Conservation (phyloP, 768 basidiomycete genomes). For the Tubosaeta sp. region DNA sequence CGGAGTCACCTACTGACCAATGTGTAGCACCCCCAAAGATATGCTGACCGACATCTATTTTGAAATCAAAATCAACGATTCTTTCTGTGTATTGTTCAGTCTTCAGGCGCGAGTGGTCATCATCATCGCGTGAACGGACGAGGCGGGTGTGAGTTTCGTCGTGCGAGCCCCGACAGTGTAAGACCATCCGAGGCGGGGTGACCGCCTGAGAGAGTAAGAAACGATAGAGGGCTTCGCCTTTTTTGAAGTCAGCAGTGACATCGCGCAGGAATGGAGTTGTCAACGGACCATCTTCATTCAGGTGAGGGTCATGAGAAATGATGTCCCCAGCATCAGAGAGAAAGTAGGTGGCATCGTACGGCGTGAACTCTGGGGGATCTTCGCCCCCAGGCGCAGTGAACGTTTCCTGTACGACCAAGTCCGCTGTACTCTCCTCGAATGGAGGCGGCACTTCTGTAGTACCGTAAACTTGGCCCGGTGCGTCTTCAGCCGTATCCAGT, state of each 20-base stretch:
- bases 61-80: constrained; percentile 67
- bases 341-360: constrained; percentile 61
- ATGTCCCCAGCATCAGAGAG: constrained; percentile 44
- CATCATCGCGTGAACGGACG: constrained; percentile 34
- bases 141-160: constrained; percentile 47
- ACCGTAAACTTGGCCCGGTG: not conserved
- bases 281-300: constrained; percentile 57
- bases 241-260: constrained; percentile 4
- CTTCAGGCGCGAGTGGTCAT: constrained; percentile 32
- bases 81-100: constrained; percentile 55
- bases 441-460: constrained; percentile 15
- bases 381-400: constrained; percentile 32
- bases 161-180: constrained; percentile 55
- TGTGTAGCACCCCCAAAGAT: constrained; percentile 41
- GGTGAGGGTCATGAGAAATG: constrained; percentile 65
- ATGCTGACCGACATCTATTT: constrained; percentile 47
- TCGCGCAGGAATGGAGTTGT: not conserved
- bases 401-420: constrained; percentile 14
- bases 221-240: constrained; percentile 69
- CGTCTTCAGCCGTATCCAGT: not conserved
- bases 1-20: constrained; percentile 60
- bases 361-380: constrained; percentile 60
- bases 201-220: constrained; percentile 60
- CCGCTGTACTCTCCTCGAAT: constrained; percentile 25
- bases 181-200: constrained; percentile 39